Conservation (phyloP, 495 filamentous ascomycete genomes). For the Penicillium pancosmium region DNA sequence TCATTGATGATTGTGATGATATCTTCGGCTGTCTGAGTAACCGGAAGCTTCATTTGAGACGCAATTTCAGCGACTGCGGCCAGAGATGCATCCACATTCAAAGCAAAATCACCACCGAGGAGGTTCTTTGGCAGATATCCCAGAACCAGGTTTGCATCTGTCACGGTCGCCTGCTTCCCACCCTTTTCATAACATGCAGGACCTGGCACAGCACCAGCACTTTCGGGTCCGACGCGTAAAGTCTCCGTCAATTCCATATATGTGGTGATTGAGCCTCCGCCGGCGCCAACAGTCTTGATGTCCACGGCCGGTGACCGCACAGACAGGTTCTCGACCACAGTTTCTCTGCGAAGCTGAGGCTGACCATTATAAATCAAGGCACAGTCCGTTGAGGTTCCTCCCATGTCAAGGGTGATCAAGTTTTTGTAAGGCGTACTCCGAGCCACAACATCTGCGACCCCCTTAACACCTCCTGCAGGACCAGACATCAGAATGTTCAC, state of each 20-base stretch:
- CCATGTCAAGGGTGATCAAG: conserved; percentile 55
- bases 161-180: conserved; percentile 48
- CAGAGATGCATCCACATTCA: conserved; percentile 43
- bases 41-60: conserved; percentile 42
- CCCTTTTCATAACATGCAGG: conserved; percentile 54
- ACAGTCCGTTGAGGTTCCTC: conserved; percentile 53
- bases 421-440: conserved; percentile 51
- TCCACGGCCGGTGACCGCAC: conserved; percentile 53
- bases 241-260: conserved; percentile 52
- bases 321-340: conserved; percentile 45
- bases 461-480: conserved; percentile 51
- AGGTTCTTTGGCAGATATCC: conserved; percentile 51
- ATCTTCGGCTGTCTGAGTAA: conserved; percentile 48
- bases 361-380: conserved; percentile 49
- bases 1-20: conserved; percentile 54
- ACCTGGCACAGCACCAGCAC: conserved; percentile 49
- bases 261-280: conserved; percentile 49
- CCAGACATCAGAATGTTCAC: conserved; percentile 54
- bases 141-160: conserved; percentile 52
- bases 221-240: conserved; percentile 52
- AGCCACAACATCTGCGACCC: conserved; percentile 49
- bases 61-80: conserved; percentile 44
- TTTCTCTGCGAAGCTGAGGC: conserved; percentile 51
- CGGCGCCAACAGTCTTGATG: conserved; percentile 52
- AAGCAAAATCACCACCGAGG: conserved; percentile 47